phyloP scores from a whole-genome alignment of 1,284 basidiomycete species.

The Hemileia vastatrix region DNA sequence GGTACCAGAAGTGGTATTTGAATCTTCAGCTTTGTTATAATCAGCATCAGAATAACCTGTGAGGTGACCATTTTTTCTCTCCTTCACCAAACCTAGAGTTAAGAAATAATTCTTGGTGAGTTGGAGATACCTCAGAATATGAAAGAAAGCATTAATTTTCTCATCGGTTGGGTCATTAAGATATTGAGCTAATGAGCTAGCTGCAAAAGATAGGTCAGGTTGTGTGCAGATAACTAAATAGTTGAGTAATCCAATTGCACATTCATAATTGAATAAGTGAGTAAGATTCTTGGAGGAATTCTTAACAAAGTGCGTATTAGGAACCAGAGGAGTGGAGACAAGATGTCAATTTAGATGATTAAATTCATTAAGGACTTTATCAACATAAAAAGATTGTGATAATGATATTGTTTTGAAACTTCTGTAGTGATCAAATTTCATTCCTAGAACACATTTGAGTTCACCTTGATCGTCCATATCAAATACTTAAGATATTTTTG shows the following conservation, averaged over 20 bases:
- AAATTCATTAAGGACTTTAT: neutral
- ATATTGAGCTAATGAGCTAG: neutral
- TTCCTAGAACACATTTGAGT: neutral
- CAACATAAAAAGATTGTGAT: neutral
- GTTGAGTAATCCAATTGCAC: neutral
- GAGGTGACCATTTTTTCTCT: too few species aligned
- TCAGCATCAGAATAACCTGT: too few species aligned
- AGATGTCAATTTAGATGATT: neutral
- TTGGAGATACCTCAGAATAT: too few species aligned
- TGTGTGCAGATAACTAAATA: neutral
- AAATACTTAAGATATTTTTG: neutral
- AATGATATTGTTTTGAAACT: neutral
- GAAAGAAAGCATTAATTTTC: too few species aligned
- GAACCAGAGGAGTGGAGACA: too few species aligned
- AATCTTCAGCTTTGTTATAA: too few species aligned
- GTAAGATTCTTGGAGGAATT: neutral
- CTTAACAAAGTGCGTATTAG: too few species aligned
- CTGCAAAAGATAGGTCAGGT: neutral
- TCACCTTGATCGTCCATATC: neutral
- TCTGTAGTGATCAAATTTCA: neutral
- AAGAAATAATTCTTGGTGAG: too few species aligned
- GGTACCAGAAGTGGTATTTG: too few species aligned
- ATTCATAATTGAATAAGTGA: neutral
- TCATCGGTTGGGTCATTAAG: neutral
- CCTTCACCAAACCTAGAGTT: too few species aligned